Evolutionary conservation across 164 flowering plant species (phyloP).

Genomic region (Platanus orientalis): DNA sequence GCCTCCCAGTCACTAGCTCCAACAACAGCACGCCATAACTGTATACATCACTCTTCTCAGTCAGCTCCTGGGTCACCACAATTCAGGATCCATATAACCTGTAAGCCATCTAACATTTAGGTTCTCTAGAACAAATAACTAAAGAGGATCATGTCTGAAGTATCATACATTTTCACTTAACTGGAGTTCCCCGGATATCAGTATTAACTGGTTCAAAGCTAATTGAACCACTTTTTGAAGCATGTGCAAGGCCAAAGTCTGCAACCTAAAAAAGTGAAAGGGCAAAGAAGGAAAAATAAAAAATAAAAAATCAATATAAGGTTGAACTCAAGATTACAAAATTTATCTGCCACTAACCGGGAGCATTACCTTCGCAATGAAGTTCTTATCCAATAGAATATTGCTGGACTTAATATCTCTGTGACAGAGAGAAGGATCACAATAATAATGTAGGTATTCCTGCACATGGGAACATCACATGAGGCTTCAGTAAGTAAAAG

Average conservation of each 20-base stretch:
- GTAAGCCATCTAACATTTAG: constrained; percentile 17
- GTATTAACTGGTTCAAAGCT: constrained; percentile 91
- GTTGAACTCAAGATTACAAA: constrained; percentile 1
- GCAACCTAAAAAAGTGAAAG: constrained; percentile 71
- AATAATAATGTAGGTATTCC: constrained; percentile 98
- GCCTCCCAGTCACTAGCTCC: constrained; percentile 72
- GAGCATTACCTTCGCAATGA: constrained; percentile 83
- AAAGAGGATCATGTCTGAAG: not conserved
- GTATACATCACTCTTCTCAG: constrained; percentile 94
- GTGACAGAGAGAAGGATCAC: constrained; percentile 97
- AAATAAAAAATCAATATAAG: not conserved
- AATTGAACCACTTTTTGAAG: constrained; percentile 77
- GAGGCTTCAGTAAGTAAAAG: constrained; percentile 3
- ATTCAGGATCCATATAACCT: constrained; percentile 99
- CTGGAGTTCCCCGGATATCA: constrained; percentile 96
- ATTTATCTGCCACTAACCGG: not conserved
- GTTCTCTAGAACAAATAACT: constrained; percentile 1
- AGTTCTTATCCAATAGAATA: constrained; percentile 79
- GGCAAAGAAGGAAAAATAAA: not conserved
- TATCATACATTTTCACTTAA: constrained; percentile 27
- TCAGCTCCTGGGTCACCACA: constrained; percentile 78
- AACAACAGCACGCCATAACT: constrained; percentile 90
- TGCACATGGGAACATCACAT: constrained; percentile 31
- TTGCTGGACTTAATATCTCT: constrained; percentile 98
- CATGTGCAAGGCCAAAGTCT: constrained; percentile 95